A percentile compares a stretch with the other conserved stretches of the same genome.
Evolutionary conservation across 164 flowering plant species (phyloP).

Genomic region (Paratinospora sagittata): DNA sequence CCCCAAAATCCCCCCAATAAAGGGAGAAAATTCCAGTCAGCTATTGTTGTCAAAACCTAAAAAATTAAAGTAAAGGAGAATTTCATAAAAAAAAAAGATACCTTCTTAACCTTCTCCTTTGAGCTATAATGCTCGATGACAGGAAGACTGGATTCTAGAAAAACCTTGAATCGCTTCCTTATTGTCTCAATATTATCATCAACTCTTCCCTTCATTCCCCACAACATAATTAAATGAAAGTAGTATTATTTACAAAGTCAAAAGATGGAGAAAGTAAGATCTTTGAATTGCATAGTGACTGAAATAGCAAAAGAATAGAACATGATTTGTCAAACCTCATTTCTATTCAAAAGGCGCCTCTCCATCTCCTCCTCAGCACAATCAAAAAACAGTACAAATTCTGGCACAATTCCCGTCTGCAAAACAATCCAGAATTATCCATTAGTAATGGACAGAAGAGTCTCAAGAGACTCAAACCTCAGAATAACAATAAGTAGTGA

Average conservation of each 20-base stretch:
- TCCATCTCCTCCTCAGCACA: constrained; percentile 97
- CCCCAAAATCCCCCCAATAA: not conserved
- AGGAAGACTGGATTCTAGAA: constrained; percentile 70
- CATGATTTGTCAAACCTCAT: constrained; percentile 51
- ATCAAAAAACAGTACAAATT: constrained; percentile 69
- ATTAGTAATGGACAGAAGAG: not conserved
- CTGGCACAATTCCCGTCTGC: constrained; percentile 85
- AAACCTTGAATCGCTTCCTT: constrained; percentile 75
- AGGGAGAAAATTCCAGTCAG: not conserved
- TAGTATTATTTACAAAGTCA: not conserved
- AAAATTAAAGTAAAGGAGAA: not conserved
- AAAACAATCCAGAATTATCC: constrained; percentile 14
- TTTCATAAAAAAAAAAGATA: constrained; percentile 16
- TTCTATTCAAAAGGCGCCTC: constrained; percentile 73
- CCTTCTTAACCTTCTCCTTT: constrained; percentile 74
- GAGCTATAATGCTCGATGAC: constrained; percentile 59
- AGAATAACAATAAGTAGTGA: not conserved
- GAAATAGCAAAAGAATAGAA: not conserved
- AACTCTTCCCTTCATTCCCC: constrained; percentile 61
- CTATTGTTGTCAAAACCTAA: not conserved
- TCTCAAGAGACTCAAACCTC: not conserved
- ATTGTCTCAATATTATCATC: constrained; percentile 93
- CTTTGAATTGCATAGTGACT: not conserved
- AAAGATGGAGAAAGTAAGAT: not conserved
- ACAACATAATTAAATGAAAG: not conserved